Evolutionary conservation across 257 asterid genomes (phyloP).

Genomic region (Gynochthodes officinalis): DNA sequence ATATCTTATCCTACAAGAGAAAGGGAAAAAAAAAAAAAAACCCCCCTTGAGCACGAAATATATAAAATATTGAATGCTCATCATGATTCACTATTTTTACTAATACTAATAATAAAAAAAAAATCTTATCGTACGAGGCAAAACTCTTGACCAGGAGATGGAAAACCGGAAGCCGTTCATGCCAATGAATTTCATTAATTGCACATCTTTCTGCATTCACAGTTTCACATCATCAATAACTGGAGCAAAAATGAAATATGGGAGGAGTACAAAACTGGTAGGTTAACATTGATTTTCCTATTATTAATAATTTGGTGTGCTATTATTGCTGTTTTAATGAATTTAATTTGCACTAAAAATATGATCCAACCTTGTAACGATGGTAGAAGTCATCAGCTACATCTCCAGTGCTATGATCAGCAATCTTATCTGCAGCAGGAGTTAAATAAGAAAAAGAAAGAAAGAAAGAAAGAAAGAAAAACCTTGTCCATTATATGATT

Average conservation of each 20-base stretch:
- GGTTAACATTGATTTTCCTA: too few species aligned
- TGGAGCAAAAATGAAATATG: not conserved
- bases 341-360: too few species aligned
- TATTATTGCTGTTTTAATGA: too few species aligned
- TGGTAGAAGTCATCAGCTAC: conserved; percentile 54
- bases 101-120: not conserved
- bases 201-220: conserved; percentile 45
- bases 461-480: too few species aligned
- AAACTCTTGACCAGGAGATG: conserved; percentile 66
- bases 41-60: not conserved
- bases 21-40: too few species aligned
- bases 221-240: not conserved
- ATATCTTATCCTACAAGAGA: not conserved
- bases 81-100: too few species aligned
- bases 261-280: not conserved
- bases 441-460: too few species aligned
- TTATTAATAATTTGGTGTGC: too few species aligned
- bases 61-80: too few species aligned
- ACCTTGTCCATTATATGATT: not conserved
- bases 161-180: conserved; percentile 53
- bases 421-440: conserved; percentile 35
- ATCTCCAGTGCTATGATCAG: conserved; percentile 52
- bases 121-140: conserved; percentile 43
- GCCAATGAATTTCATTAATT: conserved; percentile 42
- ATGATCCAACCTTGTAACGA: conserved; percentile 43